These are phyloP conservation scores for Cryptococcus sp. DNA, from an alignment of 1,284 basidiomycete genomes.

Conservation along the genomic window DNA sequence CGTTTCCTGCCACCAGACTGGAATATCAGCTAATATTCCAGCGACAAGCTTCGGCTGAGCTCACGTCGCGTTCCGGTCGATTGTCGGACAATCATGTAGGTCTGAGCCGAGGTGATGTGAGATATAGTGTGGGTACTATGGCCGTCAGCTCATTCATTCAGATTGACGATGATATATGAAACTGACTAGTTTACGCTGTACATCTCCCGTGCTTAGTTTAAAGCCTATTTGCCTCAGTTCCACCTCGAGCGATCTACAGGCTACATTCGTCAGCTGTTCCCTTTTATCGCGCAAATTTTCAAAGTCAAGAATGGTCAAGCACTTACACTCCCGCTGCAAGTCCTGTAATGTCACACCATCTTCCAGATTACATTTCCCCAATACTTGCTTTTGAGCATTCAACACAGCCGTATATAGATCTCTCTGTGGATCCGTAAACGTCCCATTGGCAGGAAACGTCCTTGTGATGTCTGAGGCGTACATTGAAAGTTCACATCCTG, in stretches of 20 bases:
- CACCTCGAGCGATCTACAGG: conserved; percentile 62
- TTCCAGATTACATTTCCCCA: conserved; percentile 51
- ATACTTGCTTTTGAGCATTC: conserved; percentile 52
- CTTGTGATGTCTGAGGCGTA: conserved; percentile 97
- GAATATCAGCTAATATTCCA: background rate
- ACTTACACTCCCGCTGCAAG: conserved; percentile 64
- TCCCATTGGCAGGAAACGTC: conserved; percentile 79
- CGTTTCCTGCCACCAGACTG: conserved; percentile 71
- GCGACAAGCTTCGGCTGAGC: conserved; percentile 8
- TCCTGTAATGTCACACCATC: conserved; percentile 62
- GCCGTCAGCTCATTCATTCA: background rate
- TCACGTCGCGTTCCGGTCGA: conserved; percentile 42
- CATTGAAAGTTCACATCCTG: conserved; percentile 81
- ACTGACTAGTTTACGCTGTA: conserved; percentile 74
- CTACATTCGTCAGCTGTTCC: conserved; percentile 12
- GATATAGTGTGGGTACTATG: conserved; percentile 73
- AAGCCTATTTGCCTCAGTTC: conserved; percentile 85
- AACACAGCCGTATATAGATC: conserved; percentile 74
- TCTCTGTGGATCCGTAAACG: conserved; percentile 71
- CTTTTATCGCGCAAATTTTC: background rate
- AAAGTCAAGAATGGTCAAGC: background rate
- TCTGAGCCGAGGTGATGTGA: conserved; percentile 52
- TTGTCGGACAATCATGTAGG: conserved; percentile 50
- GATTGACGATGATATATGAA: background rate
- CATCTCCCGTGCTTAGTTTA: conserved; percentile 58